phyloP scores from a whole-genome alignment of 805 yeast genomes.

The Candida namnaoensis region DNA sequence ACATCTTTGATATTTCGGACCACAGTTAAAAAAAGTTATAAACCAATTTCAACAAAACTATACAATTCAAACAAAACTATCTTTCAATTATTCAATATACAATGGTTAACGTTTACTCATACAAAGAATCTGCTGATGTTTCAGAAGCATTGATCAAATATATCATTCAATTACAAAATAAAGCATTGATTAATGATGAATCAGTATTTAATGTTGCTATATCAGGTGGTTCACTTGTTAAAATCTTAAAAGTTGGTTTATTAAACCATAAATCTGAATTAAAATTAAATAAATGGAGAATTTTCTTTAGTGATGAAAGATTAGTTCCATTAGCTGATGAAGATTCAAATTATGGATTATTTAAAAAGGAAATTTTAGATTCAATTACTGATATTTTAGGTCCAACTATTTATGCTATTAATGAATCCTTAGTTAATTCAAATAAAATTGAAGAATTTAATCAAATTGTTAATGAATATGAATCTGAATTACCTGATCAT shows the following conservation, averaged over 20 bases:
- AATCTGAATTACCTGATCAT: slow-evolving; percentile 39
- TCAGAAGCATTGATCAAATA: slow-evolving; percentile 60
- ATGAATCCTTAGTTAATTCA: slow-evolving; percentile 44
- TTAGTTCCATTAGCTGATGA: slow-evolving; percentile 73
- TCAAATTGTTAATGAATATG: slow-evolving; percentile 55
- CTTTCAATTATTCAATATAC: no score
- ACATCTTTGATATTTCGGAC: no score
- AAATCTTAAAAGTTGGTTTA: slow-evolving; percentile 55
- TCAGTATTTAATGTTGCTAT: slow-evolving; percentile 65
- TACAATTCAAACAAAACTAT: no score
- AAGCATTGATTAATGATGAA: slow-evolving; percentile 35
- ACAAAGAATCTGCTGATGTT: slow-evolving; percentile 46
- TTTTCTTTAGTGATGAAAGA: slow-evolving; percentile 87
- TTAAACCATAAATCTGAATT: slow-evolving; percentile 45
- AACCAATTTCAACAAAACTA: no score
- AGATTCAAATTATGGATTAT: slow-evolving; percentile 82
- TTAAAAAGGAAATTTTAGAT: slow-evolving; percentile 53
- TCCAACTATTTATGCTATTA: slow-evolving; percentile 61
- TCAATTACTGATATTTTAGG: slow-evolving; percentile 18
- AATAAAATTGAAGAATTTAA: slow-evolving; percentile 31
- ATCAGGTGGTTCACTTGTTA: slow-evolving; percentile 87
- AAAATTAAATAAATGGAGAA: slow-evolving; percentile 69
- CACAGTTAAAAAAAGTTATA: no score
- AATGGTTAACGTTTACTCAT: slow-evolving; percentile 29
- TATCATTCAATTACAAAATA: slow-evolving; percentile 53